A percentile compares a stretch with the other conserved stretches of the same genome.
Evolutionary conservation across 495 filamentous ascomycete genomes (phyloP).

Genomic region (Lepidopterella palustris): DNA sequence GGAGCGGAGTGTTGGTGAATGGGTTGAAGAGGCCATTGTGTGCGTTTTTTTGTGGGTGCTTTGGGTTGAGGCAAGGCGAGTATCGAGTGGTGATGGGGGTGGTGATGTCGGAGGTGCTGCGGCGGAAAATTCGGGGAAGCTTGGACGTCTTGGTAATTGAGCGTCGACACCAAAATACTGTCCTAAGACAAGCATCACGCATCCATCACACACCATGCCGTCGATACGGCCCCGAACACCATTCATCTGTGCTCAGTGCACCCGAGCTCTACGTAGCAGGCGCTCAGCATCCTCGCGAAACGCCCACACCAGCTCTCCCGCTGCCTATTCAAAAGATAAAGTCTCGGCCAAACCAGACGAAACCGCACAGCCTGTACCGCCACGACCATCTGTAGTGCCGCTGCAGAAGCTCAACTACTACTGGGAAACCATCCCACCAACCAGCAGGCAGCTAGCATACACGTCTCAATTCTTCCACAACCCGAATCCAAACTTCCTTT

Average conservation of each 20-base stretch:
- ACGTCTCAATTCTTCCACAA: slow-evolving; percentile 57
- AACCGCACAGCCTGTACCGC: slow-evolving; percentile 20
- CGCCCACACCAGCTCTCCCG: neutral
- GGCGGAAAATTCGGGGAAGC: slow-evolving; percentile 19
- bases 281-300: neutral
- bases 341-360: neutral
- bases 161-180: neutral
- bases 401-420: slow-evolving; percentile 43
- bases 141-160: slow-evolving; percentile 14
- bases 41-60: neutral
- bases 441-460: slow-evolving; percentile 45
- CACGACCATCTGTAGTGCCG: neutral
- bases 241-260: slow-evolving; percentile 1
- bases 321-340: neutral
- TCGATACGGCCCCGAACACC: neutral
- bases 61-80: neutral
- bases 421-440: slow-evolving; percentile 54
- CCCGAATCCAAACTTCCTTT: slow-evolving; percentile 56
- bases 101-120: slow-evolving; percentile 17
- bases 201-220: slow-evolving; percentile 1
- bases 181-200: neutral
- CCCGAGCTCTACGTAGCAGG: no score
- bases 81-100: neutral
- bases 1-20: slow-evolving; percentile 53
- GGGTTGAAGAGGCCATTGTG: slow-evolving; percentile 10